Conservation (phyloP, 345 rosid genomes). For the Gossypium longicalyx region DNA sequence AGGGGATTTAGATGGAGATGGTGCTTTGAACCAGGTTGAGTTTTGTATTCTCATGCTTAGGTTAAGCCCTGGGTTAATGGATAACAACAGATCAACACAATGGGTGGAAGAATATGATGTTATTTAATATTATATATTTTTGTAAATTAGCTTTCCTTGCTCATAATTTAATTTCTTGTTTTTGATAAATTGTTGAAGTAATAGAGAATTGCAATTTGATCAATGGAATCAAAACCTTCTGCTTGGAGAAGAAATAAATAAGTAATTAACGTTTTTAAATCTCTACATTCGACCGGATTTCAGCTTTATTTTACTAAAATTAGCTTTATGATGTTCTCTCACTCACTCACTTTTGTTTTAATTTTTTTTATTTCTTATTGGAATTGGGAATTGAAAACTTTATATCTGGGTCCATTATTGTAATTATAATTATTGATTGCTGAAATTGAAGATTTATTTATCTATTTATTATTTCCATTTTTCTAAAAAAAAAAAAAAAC, state of each 20-base stretch:
- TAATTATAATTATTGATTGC: neutral
- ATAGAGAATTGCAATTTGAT: neutral
- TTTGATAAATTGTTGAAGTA: neutral
- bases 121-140: too few relatives aligned
- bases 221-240: neutral
- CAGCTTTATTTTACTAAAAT: neutral
- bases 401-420: neutral
- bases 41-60: conserved; percentile 65
- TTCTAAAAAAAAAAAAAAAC: too few relatives aligned
- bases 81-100: conserved; percentile 28
- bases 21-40: conserved; percentile 58
- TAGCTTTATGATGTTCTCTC: neutral
- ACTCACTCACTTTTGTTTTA: neutral
- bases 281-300: neutral
- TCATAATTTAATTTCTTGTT: neutral
- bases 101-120: conserved; percentile 22
- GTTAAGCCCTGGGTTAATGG: conserved; percentile 52
- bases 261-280: neutral
- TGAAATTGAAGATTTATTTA: too few relatives aligned
- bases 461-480: too few relatives aligned
- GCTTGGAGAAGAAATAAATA: neutral
- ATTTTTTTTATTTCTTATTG: neutral
- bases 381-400: neutral
- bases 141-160: neutral
- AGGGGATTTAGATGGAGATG: conserved; percentile 68